These are phyloP conservation scores for Boletales sp. DNA, from an alignment of 768 basidiomycete genomes.

Conservation along the genomic window DNA sequence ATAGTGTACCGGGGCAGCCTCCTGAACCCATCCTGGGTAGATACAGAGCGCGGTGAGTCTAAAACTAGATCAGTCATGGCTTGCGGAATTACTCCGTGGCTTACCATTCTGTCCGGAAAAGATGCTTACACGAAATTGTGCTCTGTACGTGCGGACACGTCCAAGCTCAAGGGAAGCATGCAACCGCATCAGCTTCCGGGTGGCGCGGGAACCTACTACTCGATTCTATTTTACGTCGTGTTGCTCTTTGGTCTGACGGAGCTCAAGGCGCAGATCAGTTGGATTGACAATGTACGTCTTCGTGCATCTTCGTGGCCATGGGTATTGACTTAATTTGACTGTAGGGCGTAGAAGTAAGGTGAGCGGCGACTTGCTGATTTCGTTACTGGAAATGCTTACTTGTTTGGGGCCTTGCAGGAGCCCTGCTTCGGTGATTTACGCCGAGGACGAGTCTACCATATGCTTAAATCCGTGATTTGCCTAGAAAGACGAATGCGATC, in stretches of 20 bases:
- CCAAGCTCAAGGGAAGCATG: too few species aligned
- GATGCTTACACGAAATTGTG: too few species aligned
- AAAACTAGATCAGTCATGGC: too few species aligned
- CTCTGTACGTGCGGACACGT: too few species aligned
- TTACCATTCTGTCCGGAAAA: too few species aligned
- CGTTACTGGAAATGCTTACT: too few species aligned
- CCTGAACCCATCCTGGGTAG: too few species aligned
- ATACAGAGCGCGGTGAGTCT: too few species aligned
- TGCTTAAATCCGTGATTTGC: neutral
- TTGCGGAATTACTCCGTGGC: too few species aligned
- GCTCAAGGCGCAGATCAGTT: constrained; percentile 48
- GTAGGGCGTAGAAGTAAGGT: constrained; percentile 38
- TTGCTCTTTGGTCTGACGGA: constrained; percentile 52
- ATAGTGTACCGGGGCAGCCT: constrained; percentile 11
- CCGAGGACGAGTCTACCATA: constrained; percentile 8
- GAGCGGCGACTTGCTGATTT: neutral
- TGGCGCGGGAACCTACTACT: too few species aligned
- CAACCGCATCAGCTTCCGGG: too few species aligned
- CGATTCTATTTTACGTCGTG: constrained; percentile 27
- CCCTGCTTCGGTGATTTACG: constrained; percentile 25
- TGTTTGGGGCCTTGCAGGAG: constrained; percentile 23
- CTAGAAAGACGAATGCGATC: too few species aligned
- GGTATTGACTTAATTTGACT: neutral
- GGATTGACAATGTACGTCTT: constrained; percentile 37
- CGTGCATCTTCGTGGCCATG: neutral